These are phyloP conservation scores for Pseudogymnoascus sp. DNA, from an alignment of 2,329 filamentous ascomycete species.

Conservation along the genomic window DNA sequence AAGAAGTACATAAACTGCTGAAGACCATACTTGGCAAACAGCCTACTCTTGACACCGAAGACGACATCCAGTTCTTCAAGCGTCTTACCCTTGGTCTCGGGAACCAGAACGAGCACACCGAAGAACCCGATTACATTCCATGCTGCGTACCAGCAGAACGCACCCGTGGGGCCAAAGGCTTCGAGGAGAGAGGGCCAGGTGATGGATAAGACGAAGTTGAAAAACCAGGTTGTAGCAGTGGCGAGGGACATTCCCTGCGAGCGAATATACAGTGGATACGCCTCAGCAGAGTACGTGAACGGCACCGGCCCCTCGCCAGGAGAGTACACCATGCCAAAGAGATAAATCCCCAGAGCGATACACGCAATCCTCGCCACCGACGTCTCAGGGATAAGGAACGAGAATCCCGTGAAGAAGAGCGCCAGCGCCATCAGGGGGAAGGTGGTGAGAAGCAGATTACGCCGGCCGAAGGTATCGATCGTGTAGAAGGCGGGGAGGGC, in stretches of 20 bases:
- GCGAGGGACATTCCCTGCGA: slow-evolving; percentile 53
- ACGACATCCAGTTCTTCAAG: slow-evolving; percentile 37
- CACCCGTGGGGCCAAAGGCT: neutral
- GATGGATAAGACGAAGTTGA: slow-evolving; percentile 15
- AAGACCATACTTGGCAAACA: slow-evolving; percentile 16
- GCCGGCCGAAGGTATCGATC: slow-evolving; percentile 59
- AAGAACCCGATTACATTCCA: slow-evolving; percentile 43
- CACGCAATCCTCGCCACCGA: slow-evolving; percentile 19
- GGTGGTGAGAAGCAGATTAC: slow-evolving; percentile 53
- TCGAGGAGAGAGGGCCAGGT: slow-evolving; percentile 14
- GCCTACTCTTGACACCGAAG: slow-evolving; percentile 28
- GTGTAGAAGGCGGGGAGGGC: slow-evolving; percentile 55
- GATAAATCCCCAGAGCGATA: slow-evolving; percentile 39
- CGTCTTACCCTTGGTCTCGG: slow-evolving; percentile 45
- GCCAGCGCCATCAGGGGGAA: slow-evolving; percentile 54
- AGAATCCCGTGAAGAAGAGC: slow-evolving; percentile 43
- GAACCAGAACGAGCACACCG: slow-evolving; percentile 48
- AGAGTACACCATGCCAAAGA: slow-evolving; percentile 44
- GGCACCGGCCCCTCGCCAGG: slow-evolving; percentile 52
- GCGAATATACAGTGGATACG: slow-evolving; percentile 52
- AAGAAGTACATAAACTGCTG: slow-evolving; percentile 18
- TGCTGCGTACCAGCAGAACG: neutral
- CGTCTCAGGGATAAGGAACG: slow-evolving; percentile 39
- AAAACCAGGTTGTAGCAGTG: slow-evolving; percentile 39
- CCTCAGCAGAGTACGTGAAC: slow-evolving; percentile 59